Base-by-base conservation (phyloP, 2,329 filamentous ascomycete species). In the Exophiala aquamarina region DNA sequence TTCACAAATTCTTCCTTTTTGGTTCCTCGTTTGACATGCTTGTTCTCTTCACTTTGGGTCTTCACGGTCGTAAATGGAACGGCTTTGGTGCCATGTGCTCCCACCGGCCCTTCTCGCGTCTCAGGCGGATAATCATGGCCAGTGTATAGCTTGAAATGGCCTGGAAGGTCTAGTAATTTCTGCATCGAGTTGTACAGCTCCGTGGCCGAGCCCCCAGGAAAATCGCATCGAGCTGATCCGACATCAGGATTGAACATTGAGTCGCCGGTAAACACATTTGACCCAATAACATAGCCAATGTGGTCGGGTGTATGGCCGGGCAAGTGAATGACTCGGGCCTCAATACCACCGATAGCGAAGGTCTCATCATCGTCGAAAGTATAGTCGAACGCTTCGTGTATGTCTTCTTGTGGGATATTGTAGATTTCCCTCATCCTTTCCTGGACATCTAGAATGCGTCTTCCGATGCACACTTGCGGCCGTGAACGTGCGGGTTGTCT, bases 271-370 rank as follows among this genome's bases (percentile, higher is more conserved):
- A 80, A 80, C 0, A 80, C 66, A 41, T 67, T 66, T n/a, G 61
- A 61, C 59, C 78, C 79, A 46, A 84, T 75, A 29, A 66, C 66
- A 53, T 85, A 85, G 0, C 82, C 81, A 8, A 84, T 55, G 48
- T 84, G 80, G 54, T 84, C 82, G 0, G 81, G 79, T 0, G 81
- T 84, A 54, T 84, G 81, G 0, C 81, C 81, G 0, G 82, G 81
- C 1, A 85, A 71, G 56, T 84, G 79, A 0, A 83, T 62, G 1
- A 73, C 79, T 4, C 61, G 67, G 2, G 66, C 77, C 1, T 54
- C 59, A 13, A 84, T 20, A 0, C 61, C 44, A 0, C 82, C 81
- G 39, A 85, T 69, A 0, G 54, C 21, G 49, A 84, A 82, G 0
- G 46, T 57, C 48, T 83, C 78, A 28, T 81, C 72, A 29, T 84